These are phyloP conservation scores for Pyrenula aspistea DNA, from an alignment of 495 filamentous ascomycete genomes.

Conservation along the genomic window DNA sequence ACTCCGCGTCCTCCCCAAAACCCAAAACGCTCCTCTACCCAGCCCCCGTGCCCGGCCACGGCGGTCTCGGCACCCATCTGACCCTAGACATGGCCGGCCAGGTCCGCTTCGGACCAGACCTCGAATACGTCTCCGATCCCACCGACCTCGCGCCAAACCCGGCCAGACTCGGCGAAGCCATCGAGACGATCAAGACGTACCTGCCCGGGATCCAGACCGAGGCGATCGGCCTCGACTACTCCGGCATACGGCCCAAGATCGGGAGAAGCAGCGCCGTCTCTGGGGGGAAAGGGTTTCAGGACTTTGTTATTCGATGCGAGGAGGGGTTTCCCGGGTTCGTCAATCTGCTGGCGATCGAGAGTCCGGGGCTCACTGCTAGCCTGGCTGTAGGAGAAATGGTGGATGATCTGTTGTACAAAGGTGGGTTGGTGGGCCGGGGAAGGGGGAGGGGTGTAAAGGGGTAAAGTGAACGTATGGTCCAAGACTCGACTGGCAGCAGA, in stretches of 20 bases:
- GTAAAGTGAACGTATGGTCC: too few species aligned
- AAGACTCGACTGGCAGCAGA: too few species aligned
- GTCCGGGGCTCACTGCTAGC: conserved; percentile 80
- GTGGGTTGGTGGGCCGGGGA: conserved; percentile 2
- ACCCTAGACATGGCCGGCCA: conserved; percentile 81
- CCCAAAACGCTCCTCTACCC: conserved; percentile 79
- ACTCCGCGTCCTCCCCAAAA: conserved; percentile 48
- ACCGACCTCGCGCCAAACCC: conserved; percentile 40
- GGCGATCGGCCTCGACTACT: conserved; percentile 72
- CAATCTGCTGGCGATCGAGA: conserved; percentile 89
- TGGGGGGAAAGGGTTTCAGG: conserved; percentile 54
- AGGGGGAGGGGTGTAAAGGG: too few species aligned
- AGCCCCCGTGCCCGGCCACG: conserved; percentile 64
- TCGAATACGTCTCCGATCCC: conserved; percentile 75
- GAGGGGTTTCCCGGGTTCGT: conserved; percentile 78
- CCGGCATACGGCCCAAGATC: conserved; percentile 83
- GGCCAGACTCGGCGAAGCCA: conserved; percentile 49
- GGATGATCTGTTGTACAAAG: conserved; percentile 57
- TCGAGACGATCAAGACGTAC: conserved; percentile 66
- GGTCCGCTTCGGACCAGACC: conserved; percentile 87
- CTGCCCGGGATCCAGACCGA: conserved; percentile 56
- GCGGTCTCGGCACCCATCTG: conserved; percentile 83
- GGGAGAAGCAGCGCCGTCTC: conserved; percentile 43
- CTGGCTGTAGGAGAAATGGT: conserved; percentile 86
- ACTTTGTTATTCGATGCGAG: conserved; percentile 77